Conservation (phyloP, 2,329 filamentous ascomycete genomes). For the Talaromyces sp. region DNA sequence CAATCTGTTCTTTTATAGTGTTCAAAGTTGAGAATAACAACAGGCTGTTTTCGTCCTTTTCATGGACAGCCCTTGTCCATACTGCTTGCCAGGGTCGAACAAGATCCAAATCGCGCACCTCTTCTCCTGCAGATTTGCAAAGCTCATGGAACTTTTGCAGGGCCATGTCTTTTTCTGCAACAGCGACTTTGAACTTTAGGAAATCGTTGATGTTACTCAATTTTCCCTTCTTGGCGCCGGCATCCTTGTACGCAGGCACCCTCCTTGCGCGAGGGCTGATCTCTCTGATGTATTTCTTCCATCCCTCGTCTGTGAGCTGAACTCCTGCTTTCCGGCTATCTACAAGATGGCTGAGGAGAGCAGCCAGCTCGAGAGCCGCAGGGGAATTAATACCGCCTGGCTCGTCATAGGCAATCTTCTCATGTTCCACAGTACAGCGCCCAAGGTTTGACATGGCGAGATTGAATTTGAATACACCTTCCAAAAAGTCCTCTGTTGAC, state of each 20-base stretch:
- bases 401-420: slow-evolving; percentile 49
- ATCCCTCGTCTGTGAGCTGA: slow-evolving; percentile 34
- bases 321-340: slow-evolving; percentile 42
- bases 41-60: slow-evolving; percentile 4
- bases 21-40: slow-evolving; percentile 16
- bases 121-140: slow-evolving; percentile 16
- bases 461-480: slow-evolving; percentile 44
- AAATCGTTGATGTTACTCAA: slow-evolving; percentile 38
- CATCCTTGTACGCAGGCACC: slow-evolving; percentile 35
- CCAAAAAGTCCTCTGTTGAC: slow-evolving; percentile 34
- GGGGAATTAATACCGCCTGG: slow-evolving; percentile 35
- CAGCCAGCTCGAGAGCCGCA: slow-evolving; percentile 32
- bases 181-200: slow-evolving; percentile 37
- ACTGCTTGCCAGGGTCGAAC: slow-evolving; percentile 24
- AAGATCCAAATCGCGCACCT: slow-evolving; percentile 30
- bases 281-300: slow-evolving; percentile 29
- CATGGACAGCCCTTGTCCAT: slow-evolving; percentile 15
- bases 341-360: slow-evolving; percentile 40
- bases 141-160: slow-evolving; percentile 24
- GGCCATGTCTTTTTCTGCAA: slow-evolving; percentile 22
- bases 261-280: slow-evolving; percentile 23
- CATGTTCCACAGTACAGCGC: slow-evolving; percentile 45
- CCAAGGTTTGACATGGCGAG: slow-evolving; percentile 45
- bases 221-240: slow-evolving; percentile 16
- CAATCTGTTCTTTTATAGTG: slow-evolving; percentile 16